Percentiles rank a stretch among this genome's conserved stretches.
Conservation (phyloP, 257 asterid species). For the Nicotiana undulata region DNA sequence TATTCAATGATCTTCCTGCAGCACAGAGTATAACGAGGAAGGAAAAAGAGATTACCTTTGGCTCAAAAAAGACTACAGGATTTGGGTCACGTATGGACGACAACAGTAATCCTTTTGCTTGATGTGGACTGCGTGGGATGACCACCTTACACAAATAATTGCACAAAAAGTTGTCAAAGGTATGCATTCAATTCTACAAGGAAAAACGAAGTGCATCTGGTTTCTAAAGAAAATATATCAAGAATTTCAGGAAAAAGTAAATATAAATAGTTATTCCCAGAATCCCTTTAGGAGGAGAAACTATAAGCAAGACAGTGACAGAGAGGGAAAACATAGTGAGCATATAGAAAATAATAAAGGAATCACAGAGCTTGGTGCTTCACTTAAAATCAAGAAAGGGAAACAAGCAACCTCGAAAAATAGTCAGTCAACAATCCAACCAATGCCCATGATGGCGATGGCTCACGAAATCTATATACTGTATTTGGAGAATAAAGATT, state of each 20-base stretch:
- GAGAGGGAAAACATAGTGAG: neutral
- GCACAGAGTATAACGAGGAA: neutral
- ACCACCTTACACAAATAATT: slow-evolving; percentile 55
- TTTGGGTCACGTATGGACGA: slow-evolving; percentile 89
- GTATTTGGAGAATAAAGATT: neutral
- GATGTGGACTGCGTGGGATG: slow-evolving; percentile 86
- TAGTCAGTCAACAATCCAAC: neutral
- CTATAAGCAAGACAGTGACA: neutral
- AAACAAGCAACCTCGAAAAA: neutral
- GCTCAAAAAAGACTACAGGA: slow-evolving; percentile 91
- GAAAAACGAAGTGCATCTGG: neutral
- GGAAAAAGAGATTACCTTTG: slow-evolving; percentile 49
- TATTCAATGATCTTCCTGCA: neutral
- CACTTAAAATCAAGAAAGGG: neutral
- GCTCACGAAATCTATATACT: neutral
- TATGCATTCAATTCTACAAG: neutral
- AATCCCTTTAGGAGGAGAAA: neutral
- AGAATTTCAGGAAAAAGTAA: neutral
- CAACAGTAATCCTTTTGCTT: slow-evolving; percentile 87
- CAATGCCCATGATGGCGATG: neutral
- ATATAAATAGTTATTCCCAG: neutral
- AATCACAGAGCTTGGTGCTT: neutral
- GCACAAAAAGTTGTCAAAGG: neutral
- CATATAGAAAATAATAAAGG: neutral
- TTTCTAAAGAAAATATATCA: neutral